Base-by-base conservation (phyloP, 306 rosid species). In the Cucurbita argyrosperma region DNA sequence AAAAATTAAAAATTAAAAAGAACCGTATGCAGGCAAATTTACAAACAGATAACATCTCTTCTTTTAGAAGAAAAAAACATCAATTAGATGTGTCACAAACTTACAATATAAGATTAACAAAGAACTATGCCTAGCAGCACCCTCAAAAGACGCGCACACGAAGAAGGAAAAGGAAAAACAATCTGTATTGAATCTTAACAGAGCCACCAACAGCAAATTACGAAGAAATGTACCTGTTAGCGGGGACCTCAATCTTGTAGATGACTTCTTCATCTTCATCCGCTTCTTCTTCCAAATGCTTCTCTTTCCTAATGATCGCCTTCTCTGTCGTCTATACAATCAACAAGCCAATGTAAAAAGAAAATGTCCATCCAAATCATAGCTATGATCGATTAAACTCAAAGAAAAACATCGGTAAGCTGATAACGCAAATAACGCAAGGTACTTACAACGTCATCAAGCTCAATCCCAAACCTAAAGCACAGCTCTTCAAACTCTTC, bases 391-490 rank as follows among this genome's bases (percentile, higher is more conserved):
- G 39, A 69, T 23, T 23, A 68, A 3, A 18, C 8, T 18, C 8
- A 30, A 42, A 45, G 8, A 56, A 51, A 14, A 46, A 7, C 16
- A 35, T 53, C 26, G 18, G 15, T 19, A 4, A 11, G 18, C 38
- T 11, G 63, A 30, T 7, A 13, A 49, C 53, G 7, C 5, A 13
- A 4, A 3, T 37, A 42, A 67, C 79, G 37, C 68, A 42, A 67
- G 83, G 21, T 18, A 4, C 96, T 80, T 82, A 92, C 98, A 4
- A 92, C 96, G 54, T 92, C 98, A 26, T 92, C 98, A 2, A 92
- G 96, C 84, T 92, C 96, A 65, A 92, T 90, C 16, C 98, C 98
- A 42, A 90, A 92, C 43, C 87, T 78, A 89, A 92, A 92, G 85
- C 98, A 92, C 7, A 88, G 64, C 68, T 92, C 96, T 40, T 92